Base-by-base conservation (phyloP, 805 yeast species). In the Yarrowia divulgata region DNA sequence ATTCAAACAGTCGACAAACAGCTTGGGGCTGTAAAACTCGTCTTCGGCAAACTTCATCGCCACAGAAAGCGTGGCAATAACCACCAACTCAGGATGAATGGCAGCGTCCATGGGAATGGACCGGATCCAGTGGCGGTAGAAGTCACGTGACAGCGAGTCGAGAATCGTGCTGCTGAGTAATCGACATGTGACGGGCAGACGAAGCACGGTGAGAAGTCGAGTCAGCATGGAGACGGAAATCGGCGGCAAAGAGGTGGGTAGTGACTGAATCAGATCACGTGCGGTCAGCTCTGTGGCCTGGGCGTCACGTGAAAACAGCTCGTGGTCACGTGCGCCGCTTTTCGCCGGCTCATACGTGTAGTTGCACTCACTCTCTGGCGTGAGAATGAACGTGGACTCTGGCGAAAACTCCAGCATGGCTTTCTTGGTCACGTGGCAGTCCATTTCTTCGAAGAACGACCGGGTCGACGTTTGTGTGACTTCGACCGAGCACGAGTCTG, bases 11-110 rank as follows among this genome's bases (percentile, higher is more conserved):
- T 52, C 45, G 5, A 60, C 43, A 39, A 69, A 57, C 48, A 52
- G 10, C 29, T 60, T 43, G 18, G 66, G 54, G 14, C 45, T 32
- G 54, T 57, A 68, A n/a, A 46, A 63, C 46, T 55, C 55, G 45
- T 71, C 73, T 18, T 71, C 70, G 34, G 69, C 45, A 67, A 71
- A 71, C 63, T 71, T 71, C 69, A 62, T 57, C 19, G 71, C 34
- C 18, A 71, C 66, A 8, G 70, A 54, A 8, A 71, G 49, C 1
- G 70, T 29, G 1, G 71, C 71, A 12, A 69, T 48, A 1, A 71
- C 67, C 16, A 71, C 70, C 6, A 69, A 35, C 34, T 71, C 72
- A 0, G 73, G 72, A 23, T 71, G 67, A 14, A 62, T 60, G 5
- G 60, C 64, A 0, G 63, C 68, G 14, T 69, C 70, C 35, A 45